Conservation (phyloP, 2,329 filamentous ascomycete species). For the Ceratocystiopsis brevicomis region DNA sequence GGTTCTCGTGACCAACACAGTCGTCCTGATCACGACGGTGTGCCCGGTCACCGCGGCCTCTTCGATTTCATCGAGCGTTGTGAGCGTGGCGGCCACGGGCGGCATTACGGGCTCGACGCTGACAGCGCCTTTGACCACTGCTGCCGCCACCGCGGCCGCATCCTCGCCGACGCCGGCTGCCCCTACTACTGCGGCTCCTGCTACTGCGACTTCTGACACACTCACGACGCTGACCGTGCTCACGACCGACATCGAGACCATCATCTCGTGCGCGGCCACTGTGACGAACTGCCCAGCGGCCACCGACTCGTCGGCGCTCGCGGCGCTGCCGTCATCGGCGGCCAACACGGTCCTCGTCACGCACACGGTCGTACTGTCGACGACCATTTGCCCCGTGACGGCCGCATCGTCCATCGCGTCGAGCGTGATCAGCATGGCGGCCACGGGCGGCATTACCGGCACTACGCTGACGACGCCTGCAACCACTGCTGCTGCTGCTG, state of each 20-base stretch:
- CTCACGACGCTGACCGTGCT: constrained; percentile 23
- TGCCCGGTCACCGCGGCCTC: constrained; percentile 18
- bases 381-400: constrained; percentile 24
- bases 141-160: neutral
- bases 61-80: constrained; percentile 4
- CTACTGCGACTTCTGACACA: neutral
- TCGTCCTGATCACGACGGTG: constrained; percentile 23
- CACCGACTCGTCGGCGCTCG: constrained; percentile 20
- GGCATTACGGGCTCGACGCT: constrained; percentile 10
- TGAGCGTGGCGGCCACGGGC: constrained; percentile 11
- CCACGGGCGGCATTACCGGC: constrained; percentile 17
- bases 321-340: constrained; percentile 14
- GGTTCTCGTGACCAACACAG: constrained; percentile 17
- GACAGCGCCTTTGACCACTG: constrained; percentile 7
- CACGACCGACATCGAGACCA: constrained; percentile 21
- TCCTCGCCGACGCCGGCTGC: neutral
- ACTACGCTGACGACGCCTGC: constrained; percentile 18
- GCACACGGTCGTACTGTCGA: constrained; percentile 19
- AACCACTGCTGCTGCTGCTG: constrained; percentile 14
- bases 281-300: constrained; percentile 12
- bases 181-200: constrained; percentile 8
- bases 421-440: constrained; percentile 15
- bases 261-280: constrained; percentile 12
- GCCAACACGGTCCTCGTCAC: constrained; percentile 19
- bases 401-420: constrained; percentile 21